Conservation (phyloP, 305 asterid species). For the Ajuga reptans region DNA sequence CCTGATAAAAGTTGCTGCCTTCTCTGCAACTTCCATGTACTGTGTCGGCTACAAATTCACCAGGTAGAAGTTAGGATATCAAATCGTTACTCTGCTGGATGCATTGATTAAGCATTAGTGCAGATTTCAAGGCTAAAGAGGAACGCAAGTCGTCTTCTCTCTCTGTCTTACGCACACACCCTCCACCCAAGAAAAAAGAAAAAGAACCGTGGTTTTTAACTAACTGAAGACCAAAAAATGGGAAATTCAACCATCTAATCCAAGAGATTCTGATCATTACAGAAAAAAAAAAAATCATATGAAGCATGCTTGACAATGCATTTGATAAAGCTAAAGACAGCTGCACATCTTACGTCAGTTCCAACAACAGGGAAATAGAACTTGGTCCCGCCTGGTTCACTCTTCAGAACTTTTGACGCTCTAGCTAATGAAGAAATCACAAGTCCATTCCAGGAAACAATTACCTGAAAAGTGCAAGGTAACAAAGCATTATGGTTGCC, state of each 20-base stretch:
- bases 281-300: neutral
- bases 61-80: neutral
- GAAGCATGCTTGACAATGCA: neutral
- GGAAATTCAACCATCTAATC: neutral
- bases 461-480: slow-evolving; percentile 44
- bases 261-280: neutral
- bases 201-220: neutral
- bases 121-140: neutral
- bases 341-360: slow-evolving; percentile 45
- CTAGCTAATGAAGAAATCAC: slow-evolving; percentile 79
- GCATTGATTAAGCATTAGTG: neutral
- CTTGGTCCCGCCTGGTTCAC: slow-evolving; percentile 51
- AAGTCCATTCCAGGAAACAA: slow-evolving; percentile 96
- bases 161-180: too few species aligned
- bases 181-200: neutral
- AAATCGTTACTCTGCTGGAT: too few species aligned
- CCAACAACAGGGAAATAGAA: slow-evolving; percentile 66
- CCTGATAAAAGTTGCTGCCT: slow-evolving; percentile 72
- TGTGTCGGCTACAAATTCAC: slow-evolving; percentile 47
- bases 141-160: neutral
- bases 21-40: slow-evolving; percentile 79
- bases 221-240: neutral
- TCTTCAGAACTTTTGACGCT: slow-evolving; percentile 71
- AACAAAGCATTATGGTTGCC: neutral
- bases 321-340: neutral